Percentiles rank a stretch among this genome's conserved stretches.
These are phyloP conservation scores for Penicillium sp. DNA, from an alignment of 2,329 filamentous ascomycete genomes.

Conservation along the genomic window DNA sequence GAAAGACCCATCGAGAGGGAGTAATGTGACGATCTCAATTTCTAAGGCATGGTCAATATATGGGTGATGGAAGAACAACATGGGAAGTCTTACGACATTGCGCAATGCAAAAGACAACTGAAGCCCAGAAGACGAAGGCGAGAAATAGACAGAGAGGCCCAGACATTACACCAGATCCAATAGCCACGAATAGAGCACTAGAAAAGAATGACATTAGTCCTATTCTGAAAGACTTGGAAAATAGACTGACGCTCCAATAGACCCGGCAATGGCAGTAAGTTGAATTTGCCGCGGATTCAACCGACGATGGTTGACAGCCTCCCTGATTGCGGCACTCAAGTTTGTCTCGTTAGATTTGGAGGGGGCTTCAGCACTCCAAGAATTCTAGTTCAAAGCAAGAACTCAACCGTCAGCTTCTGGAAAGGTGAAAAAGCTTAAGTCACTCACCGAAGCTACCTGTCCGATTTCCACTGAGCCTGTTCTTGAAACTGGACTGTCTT, in stretches of 20 bases:
- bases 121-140: constrained; percentile 7
- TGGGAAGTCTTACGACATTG: constrained; percentile 1
- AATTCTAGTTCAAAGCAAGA: not conserved
- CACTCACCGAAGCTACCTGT: constrained; percentile 1
- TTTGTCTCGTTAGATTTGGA: constrained; percentile 5
- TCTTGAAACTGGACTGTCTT: not conserved
- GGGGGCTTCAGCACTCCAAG: not conserved
- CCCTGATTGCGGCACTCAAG: not conserved
- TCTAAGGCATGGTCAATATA: not conserved
- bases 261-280: constrained; percentile 10
- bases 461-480: not conserved
- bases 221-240: not conserved
- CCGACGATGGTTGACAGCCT: constrained; percentile 5
- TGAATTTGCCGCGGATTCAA: constrained; percentile 8
- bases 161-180: constrained; percentile 11
- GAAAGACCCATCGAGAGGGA: constrained; percentile 7
- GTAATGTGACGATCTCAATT: constrained; percentile 8
- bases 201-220: not conserved
- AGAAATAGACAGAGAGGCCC: constrained; percentile 7
- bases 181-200: constrained; percentile 9
- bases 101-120: constrained; percentile 7
- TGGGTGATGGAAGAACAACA: not conserved
- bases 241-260: constrained; percentile 3
- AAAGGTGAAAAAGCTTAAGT: not conserved
- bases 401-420: not conserved